Base-by-base conservation (phyloP, 2,329 filamentous ascomycete genomes). In the Diaporthe batatas region DNA sequence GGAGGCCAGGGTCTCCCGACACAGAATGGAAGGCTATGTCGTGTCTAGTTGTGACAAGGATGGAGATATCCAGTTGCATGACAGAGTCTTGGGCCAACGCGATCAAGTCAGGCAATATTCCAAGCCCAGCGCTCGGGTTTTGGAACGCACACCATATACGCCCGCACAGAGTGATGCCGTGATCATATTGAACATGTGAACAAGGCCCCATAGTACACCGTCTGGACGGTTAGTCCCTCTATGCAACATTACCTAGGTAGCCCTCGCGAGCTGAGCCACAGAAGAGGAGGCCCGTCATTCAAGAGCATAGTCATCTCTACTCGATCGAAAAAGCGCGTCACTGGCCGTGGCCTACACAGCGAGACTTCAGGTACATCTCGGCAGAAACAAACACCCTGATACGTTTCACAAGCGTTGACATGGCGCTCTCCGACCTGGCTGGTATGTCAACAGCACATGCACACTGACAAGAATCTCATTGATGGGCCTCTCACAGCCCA, bases 11-110 rank as follows among this genome's bases (percentile, higher is more conserved):
- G 69, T 18, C 14, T 71, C 16, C 69, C 47, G 39, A 71, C 44
- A 32, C 69, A 71, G 23, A 67, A 71, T 44, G 69, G 58, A n/a
- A 59, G 57, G 16, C 25, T 71, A 6, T 71, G 69, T 47, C 55
- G 49, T 39, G 36, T 55, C 18, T 64, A 64, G 58, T n/a, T 7
- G 25, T 21, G 39, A 16, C 16, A 5, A 3, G 16, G 6, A 23
- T 57, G 7, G 53, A 34, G 3, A 34, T 25, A n/a, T 34, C 6
- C 36, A 34, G 23, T 23, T 39, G 21, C n/a, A 42, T 25, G 5
- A 2, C 18, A 18, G 4, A 18, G 11, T 14, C 2, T 12, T 23
- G 12, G 12, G 21, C 11, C 21, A 10, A 39, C 12, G 21, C 12
- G n/a, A 34, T 16, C 1, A 44, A 44, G 7, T 44, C 42, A 44